phyloP scores from a whole-genome alignment of 805 yeast species.

The Lipomyces lipofer region DNA sequence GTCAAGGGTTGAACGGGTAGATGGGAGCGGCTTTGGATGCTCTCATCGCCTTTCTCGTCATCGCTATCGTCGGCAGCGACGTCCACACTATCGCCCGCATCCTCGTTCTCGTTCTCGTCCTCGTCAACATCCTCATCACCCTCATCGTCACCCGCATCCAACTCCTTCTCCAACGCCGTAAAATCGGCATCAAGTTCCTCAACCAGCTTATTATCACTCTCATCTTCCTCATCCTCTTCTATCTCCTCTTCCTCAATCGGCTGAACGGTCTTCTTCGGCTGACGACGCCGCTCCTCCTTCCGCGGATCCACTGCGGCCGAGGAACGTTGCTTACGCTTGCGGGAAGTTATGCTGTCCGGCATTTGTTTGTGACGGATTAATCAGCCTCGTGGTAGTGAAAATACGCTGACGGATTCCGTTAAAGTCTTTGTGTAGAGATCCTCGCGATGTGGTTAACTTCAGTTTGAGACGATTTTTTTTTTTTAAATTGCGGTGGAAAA shows the following conservation, averaged over 20 bases:
- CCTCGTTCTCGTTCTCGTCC: constrained; percentile 16
- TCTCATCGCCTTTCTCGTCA: constrained; percentile 22
- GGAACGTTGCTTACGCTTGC: neutral
- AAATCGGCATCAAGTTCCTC: constrained; percentile 19
- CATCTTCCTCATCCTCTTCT: constrained; percentile 4
- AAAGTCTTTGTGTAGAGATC: too few relatives aligned
- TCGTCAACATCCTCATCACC: constrained; percentile 38
- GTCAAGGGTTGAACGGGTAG: neutral
- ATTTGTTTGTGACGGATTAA: too few relatives aligned
- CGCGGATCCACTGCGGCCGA: neutral
- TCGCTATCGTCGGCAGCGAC: constrained; percentile 21
- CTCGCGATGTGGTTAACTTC: too few relatives aligned
- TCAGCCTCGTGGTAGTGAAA: too few relatives aligned
- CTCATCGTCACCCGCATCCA: constrained; percentile 19
- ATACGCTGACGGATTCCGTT: too few relatives aligned
- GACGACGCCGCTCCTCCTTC: neutral
- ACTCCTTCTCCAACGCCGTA: constrained; percentile 17
- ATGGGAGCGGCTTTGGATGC: neutral
- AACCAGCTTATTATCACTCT: constrained; percentile 7
- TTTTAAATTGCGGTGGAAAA: too few relatives aligned
- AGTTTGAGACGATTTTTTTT: too few relatives aligned
- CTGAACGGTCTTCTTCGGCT: neutral
- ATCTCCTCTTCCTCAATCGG: constrained; percentile 1
- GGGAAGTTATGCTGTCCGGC: neutral
- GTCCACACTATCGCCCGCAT: constrained; percentile 37